A percentile compares a stretch with the other conserved stretches of the same genome.
Evolutionary conservation across 179 eudicot genomes (phyloP).

Genomic region (Nepenthes alata): DNA sequence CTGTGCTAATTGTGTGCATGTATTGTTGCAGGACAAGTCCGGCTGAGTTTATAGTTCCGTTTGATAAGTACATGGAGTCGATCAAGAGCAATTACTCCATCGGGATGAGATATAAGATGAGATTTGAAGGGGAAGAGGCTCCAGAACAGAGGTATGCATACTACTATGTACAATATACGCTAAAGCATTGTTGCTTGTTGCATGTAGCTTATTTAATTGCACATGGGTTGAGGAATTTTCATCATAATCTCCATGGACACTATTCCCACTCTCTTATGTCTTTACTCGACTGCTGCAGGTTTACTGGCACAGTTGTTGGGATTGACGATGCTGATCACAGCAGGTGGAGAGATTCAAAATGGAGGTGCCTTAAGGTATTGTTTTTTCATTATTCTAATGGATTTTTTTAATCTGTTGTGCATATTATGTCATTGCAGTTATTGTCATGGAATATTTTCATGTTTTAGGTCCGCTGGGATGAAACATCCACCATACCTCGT

Average conservation of each 20-base stretch:
- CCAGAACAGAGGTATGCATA: constrained; percentile 80
- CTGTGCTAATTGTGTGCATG: neutral
- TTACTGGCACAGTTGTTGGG: constrained; percentile 94
- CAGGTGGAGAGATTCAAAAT: constrained; percentile 75
- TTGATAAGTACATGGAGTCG: constrained; percentile 72
- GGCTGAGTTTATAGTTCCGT: constrained; percentile 85
- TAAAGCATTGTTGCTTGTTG: neutral
- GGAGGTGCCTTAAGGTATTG: constrained; percentile 84
- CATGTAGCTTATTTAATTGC: neutral
- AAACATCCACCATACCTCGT: constrained; percentile 70
- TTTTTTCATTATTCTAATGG: neutral
- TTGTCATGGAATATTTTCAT: neutral
- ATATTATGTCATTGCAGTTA: neutral
- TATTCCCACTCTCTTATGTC: neutral
- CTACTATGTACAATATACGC: neutral
- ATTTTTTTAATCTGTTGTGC: neutral
- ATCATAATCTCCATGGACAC: neutral
- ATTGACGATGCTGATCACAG: constrained; percentile 65
- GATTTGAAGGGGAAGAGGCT: constrained; percentile 98
- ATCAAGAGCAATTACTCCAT: constrained; percentile 62
- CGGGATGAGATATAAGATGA: constrained; percentile 97
- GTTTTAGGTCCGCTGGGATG: constrained; percentile 88
- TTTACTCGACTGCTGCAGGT: constrained; percentile 25
- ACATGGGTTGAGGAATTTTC: neutral
- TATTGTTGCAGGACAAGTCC: constrained; percentile 74